These are phyloP conservation scores for Aspergillus pseudotamarii DNA, from an alignment of 2,329 filamentous ascomycete species.

Conservation along the genomic window DNA sequence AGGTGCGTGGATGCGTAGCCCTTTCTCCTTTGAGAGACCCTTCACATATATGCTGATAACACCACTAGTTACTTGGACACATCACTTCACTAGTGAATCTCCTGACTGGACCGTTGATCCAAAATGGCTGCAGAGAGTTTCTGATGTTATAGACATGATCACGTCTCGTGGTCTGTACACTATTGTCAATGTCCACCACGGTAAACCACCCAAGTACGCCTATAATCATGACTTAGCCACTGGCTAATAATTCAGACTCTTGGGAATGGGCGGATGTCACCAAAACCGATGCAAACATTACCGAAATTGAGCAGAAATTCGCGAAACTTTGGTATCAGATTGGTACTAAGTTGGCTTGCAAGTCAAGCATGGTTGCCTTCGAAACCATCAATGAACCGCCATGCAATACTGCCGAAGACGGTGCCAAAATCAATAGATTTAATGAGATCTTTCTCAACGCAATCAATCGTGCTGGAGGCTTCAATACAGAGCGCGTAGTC, in stretches of 20 bases:
- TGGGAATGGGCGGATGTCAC: conserved; percentile 62
- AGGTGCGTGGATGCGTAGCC: conserved; percentile 13
- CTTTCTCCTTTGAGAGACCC: neutral
- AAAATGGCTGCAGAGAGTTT: conserved; percentile 60
- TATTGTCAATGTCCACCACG: conserved; percentile 63
- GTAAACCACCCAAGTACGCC: conserved; percentile 12
- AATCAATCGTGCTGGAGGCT: conserved; percentile 57
- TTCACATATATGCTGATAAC: conserved; percentile 8
- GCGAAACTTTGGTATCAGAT: conserved; percentile 62
- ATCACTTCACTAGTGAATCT: conserved; percentile 55
- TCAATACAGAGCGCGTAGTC: conserved; percentile 59
- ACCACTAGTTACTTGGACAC: conserved; percentile 56
- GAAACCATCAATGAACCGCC: conserved; percentile 65
- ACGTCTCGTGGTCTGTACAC: conserved; percentile 54
- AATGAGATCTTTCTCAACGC: conserved; percentile 61
- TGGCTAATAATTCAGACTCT: conserved; percentile 42
- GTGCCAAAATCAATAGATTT: conserved; percentile 55
- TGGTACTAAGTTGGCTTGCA: conserved; percentile 57
- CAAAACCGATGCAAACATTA: conserved; percentile 49
- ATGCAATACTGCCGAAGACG: conserved; percentile 55
- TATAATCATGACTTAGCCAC: neutral
- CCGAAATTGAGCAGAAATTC: conserved; percentile 60
- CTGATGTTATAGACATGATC: conserved; percentile 60
- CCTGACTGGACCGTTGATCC: conserved; percentile 59
- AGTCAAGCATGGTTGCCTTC: conserved; percentile 57